Base-by-base conservation (phyloP, 352 stramenopile species). In the Pythium dissotocum region DNA sequence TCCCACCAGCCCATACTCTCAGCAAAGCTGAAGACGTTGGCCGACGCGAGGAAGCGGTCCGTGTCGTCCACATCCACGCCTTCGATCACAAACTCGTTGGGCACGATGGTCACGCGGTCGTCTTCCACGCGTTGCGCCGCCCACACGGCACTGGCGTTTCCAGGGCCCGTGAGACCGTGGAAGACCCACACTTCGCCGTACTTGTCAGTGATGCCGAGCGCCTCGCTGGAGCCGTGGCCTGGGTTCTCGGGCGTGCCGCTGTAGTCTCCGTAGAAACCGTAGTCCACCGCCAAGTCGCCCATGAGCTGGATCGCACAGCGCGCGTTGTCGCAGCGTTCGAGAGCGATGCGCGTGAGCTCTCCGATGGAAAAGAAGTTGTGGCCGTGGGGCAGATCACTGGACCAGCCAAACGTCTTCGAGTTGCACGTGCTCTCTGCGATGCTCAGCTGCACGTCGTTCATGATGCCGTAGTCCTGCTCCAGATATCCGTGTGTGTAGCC, bases 381-480 rank as follows among this genome's bases (percentile, higher is more conserved):
- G 51, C 93, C 93, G 30, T 88, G 76, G 6, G 73, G 48, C 1
- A 59, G 58, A 46, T 94, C 66, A 3, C 78, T 59, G 2, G 85
- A 57, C 88, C 86, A 96, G 61, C 90, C 81, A 40, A 90, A 77
- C 40, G 87, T 96, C 55, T 90, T 87, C 21, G 86, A 87, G 6
- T 85, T 83, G 63, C 94, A 98, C n/a, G 95, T 98, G 58, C 86
- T 97, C 82, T 98, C 96, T 5, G 85, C 93, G 54, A 99, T 98
- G 57, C 81, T 97, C 48, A 98, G 78, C 76, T 97, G 86, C 61
- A 91, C 75, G 63, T 99, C 96, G 76, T 99, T 99, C 76, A 98
- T 97, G 74, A 98, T 93, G 38, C 89, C 94, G 68, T 99, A 96
- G 72, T 94, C 88, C 55, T 97, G 94, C 68, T 99, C 95, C 56